Evolutionary conservation across 2,329 filamentous ascomycete species (phyloP), one percentile per base, ranked within the genome.

Genomic region (Penicillium aurantiogriseum): DNA sequence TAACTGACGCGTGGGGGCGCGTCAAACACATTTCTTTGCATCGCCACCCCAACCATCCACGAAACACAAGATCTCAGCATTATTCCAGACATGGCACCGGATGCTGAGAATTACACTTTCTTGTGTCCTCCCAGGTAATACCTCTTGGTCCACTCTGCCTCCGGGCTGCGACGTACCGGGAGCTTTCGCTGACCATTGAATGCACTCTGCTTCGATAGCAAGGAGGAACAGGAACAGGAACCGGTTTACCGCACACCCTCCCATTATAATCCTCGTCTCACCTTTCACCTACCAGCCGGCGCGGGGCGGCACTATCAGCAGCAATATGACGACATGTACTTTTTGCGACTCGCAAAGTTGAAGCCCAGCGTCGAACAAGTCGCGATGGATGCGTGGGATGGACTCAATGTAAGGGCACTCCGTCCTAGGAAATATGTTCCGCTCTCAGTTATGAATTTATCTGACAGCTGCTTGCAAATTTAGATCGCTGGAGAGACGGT

Each of bases 251-350:
- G 88, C 55, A 78, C 74, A 46, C 65, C 80, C 21, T 87, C 85
- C 3, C 67, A 76, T 54, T 97, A 97, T 79, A 88, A 85, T 56
- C 87, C 93, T 0, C 81, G 95, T 29, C 78, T 86, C 54, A 89
- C 87, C 8, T 97, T 92, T 74, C 79, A 79, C 48, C 84, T 97
- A 10, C 83, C 89, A 25, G 88, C 80, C 62, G 83, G 83, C 27
- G 75, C 80, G 42, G 76, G 80, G 36, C 80, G 82, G 60, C 88
- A 92, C 54, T 99, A 97, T 74, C 83, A 92, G 73, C 94, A 97
- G 74, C 94, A 99, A 77, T 99, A 90, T 83, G 91, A 89, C 61
- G 94, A 99, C 76, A 93, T 97, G 85, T 99, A 99, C 81, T 99
- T 97, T 72, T 74, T 97, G 66, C 89, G 94, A 13, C 83, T 99